These are phyloP conservation scores for Hymenochaete sp. DNA, from an alignment of 1,284 basidiomycete species.

Conservation along the genomic window DNA sequence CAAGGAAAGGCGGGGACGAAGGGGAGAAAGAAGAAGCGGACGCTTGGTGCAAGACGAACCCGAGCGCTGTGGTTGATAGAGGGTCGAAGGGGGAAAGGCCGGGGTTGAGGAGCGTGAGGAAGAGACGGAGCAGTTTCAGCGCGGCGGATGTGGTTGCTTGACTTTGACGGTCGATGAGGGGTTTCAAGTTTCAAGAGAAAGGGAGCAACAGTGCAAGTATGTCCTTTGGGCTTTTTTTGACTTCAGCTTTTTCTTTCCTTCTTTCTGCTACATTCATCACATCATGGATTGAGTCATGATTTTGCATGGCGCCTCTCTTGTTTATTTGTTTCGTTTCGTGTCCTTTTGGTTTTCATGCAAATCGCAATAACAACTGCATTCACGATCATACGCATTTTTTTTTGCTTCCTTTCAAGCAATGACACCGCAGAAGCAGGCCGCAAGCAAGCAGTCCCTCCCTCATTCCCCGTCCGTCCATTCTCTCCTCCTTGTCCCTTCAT, in stretches of 20 bases:
- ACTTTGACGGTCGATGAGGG: constrained; percentile 21
- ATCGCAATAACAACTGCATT: too few relatives aligned
- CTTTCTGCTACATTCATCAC: background rate
- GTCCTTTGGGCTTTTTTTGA: background rate
- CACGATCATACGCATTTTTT: too few relatives aligned
- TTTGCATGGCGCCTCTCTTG: constrained; percentile 6
- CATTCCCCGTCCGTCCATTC: constrained; percentile 11
- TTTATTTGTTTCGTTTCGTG: background rate
- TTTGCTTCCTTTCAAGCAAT: too few relatives aligned
- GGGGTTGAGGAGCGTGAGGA: constrained; percentile 55
- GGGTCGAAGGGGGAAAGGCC: constrained; percentile 62
- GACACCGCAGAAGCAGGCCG: too few relatives aligned
- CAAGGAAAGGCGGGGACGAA: too few relatives aligned
- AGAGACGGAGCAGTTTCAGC: constrained; percentile 75
- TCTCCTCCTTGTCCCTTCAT: constrained; percentile 8
- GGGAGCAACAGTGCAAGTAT: background rate
- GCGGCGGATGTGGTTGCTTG: constrained; percentile 70
- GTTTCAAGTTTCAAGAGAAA: background rate
- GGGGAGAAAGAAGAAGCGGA: constrained; percentile 32
- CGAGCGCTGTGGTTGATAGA: constrained; percentile 57
- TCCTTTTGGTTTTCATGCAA: background rate
- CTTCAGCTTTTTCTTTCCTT: background rate
- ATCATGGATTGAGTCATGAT: constrained; percentile 6
- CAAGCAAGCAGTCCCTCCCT: background rate
- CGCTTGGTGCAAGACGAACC: constrained; percentile 67